A percentile compares a stretch with the other conserved stretches of the same genome.
These are phyloP conservation scores for Cladosporium sp. DNA, from an alignment of 2,329 filamentous ascomycete species.

Conservation along the genomic window DNA sequence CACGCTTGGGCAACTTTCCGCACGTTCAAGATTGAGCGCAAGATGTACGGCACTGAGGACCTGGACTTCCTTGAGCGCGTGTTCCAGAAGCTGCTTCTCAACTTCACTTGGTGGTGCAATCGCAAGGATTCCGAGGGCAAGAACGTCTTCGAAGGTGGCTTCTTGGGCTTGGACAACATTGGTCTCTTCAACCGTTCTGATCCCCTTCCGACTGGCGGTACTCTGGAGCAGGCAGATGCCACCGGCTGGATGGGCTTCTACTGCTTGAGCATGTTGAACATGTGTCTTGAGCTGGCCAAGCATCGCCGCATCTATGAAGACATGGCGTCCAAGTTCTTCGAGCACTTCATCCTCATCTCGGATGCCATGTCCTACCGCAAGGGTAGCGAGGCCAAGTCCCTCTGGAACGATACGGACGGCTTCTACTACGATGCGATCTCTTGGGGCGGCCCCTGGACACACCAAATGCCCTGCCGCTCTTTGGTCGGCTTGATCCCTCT, in stretches of 20 bases:
- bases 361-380: slow-evolving; percentile 82
- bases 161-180: slow-evolving; percentile 94
- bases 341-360: slow-evolving; percentile 96
- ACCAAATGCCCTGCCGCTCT: slow-evolving; percentile 87
- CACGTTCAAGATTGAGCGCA: slow-evolving; percentile 96
- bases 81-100: slow-evolving; percentile 91
- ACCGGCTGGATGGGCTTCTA: slow-evolving; percentile 99
- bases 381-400: slow-evolving; percentile 68
- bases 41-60: slow-evolving; percentile 92
- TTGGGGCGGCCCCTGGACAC: slow-evolving; percentile 88
- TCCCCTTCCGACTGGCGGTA: slow-evolving; percentile 86
- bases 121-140: slow-evolving; percentile 92
- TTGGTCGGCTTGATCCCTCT: slow-evolving; percentile 91
- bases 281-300: slow-evolving; percentile 90
- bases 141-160: slow-evolving; percentile 96
- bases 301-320: slow-evolving; percentile 94
- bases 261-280: slow-evolving; percentile 94
- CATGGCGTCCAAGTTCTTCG: slow-evolving; percentile 96
- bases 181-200: slow-evolving; percentile 96
- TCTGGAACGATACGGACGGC: slow-evolving; percentile 95
- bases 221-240: slow-evolving; percentile 93
- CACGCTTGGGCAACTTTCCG: slow-evolving; percentile 96
- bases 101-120: slow-evolving; percentile 99
- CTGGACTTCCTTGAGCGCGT: slow-evolving; percentile 93
- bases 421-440: slow-evolving; percentile 99